phyloP scores from a whole-genome alignment of 2,329 filamentous ascomycete species.

The Rutstroemia sp. region DNA sequence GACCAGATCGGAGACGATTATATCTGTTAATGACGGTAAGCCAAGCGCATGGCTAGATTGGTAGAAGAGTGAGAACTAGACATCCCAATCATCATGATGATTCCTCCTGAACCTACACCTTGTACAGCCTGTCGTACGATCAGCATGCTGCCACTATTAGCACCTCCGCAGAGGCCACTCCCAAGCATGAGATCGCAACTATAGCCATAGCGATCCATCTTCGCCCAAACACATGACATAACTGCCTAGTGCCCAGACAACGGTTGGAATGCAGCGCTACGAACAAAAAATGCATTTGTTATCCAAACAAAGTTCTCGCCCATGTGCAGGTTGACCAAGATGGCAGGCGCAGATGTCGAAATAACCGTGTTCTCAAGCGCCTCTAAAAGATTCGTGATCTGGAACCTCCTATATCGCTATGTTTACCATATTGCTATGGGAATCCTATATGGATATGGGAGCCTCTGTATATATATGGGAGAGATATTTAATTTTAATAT shows the following conservation, averaged over 20 bases:
- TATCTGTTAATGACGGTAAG: constrained; percentile 37
- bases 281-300: constrained; percentile 60
- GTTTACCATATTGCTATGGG: no score
- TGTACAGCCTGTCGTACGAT: constrained; percentile 37
- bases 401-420: no score
- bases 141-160: constrained; percentile 37
- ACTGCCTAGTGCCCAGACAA: constrained; percentile 38
- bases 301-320: constrained; percentile 59
- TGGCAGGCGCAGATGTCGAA: constrained; percentile 51
- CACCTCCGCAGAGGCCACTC: constrained; percentile 44
- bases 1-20: constrained; percentile 44
- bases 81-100: constrained; percentile 4
- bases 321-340: constrained; percentile 42
- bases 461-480: no score
- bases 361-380: constrained; percentile 40
- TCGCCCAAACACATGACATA: constrained; percentile 46
- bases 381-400: constrained; percentile 16
- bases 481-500: no score
- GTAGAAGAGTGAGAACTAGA: background rate
- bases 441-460: no score
- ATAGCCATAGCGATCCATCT: constrained; percentile 34
- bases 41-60: constrained; percentile 32
- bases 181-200: constrained; percentile 41
- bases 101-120: constrained; percentile 35
- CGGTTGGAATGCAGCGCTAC: constrained; percentile 7